Percentiles rank a stretch among this genome's conserved stretches.
These are phyloP conservation scores for Teratosphaeria viscida DNA, from an alignment of 2,329 filamentous ascomycete genomes.

Conservation along the genomic window DNA sequence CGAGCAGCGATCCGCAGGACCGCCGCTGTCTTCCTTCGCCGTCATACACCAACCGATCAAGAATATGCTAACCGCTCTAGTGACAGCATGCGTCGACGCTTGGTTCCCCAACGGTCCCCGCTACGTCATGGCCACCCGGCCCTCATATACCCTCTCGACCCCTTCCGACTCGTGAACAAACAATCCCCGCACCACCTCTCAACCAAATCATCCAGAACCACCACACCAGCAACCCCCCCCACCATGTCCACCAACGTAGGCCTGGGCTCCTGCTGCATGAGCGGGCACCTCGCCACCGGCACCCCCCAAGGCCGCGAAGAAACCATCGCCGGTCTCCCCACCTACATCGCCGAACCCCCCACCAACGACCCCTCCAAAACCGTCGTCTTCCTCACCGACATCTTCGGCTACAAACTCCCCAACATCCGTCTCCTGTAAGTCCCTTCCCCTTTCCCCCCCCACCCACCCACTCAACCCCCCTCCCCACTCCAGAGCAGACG, in stretches of 20 bases:
- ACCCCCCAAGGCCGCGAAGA: constrained; percentile 26
- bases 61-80: background rate
- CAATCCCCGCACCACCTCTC: background rate
- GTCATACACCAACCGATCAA: background rate
- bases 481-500: constrained; percentile 26
- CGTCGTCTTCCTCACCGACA: constrained; percentile 38
- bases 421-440: constrained; percentile 33
- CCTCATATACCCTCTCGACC: background rate
- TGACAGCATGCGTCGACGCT: background rate
- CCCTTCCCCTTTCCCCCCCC: background rate
- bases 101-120: background rate
- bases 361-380: constrained; percentile 32
- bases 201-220: background rate
- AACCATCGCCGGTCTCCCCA: constrained; percentile 29
- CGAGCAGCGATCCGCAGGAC: background rate
- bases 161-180: background rate
- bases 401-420: constrained; percentile 40
- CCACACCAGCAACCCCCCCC: background rate
- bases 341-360: constrained; percentile 36
- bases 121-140: background rate
- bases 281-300: constrained; percentile 30
- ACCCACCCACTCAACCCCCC: background rate
- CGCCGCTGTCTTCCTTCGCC: background rate
- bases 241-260: constrained; percentile 31
- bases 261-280: constrained; percentile 33